phyloP scores from a whole-genome alignment of 257 asterid genomes.

The Solanum pimpinellifolium region DNA sequence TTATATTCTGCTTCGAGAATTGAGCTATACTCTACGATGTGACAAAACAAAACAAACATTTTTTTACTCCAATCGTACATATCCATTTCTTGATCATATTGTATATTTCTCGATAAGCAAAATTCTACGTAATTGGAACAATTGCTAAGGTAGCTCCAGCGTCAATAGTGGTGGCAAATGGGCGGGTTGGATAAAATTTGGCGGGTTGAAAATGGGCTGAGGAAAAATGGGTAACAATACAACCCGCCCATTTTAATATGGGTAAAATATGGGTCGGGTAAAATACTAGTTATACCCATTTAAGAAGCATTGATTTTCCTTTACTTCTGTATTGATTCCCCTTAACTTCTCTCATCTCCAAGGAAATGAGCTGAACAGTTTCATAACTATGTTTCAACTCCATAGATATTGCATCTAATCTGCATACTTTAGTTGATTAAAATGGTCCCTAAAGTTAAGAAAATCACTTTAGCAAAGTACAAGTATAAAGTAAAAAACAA shows the following conservation, averaged over 20 bases:
- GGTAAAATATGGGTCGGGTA: not conserved
- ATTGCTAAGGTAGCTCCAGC: too few relatives aligned
- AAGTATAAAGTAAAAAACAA: not conserved
- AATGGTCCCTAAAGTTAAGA: not conserved
- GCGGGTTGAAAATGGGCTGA: not conserved
- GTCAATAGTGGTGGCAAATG: not conserved
- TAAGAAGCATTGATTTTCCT: not conserved
- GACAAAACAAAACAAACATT: not conserved
- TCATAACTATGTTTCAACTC: not conserved
- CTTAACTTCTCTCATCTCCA: not conserved
- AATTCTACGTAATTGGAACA: too few relatives aligned
- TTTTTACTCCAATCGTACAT: too few relatives aligned
- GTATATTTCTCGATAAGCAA: too few relatives aligned
- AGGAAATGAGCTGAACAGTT: not conserved
- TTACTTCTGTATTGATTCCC: not conserved
- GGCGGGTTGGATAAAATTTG: not conserved
- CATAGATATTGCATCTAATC: not conserved
- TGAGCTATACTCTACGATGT: not conserved
- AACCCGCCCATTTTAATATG: not conserved
- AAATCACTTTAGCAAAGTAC: not conserved
- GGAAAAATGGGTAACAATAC: not conserved
- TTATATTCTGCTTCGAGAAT: not conserved
- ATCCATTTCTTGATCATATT: too few relatives aligned
- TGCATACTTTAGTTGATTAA: not conserved
- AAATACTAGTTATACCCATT: not conserved